phyloP scores from a whole-genome alignment of 352 stramenopile genomes.

The Phytophthora melonis region DNA sequence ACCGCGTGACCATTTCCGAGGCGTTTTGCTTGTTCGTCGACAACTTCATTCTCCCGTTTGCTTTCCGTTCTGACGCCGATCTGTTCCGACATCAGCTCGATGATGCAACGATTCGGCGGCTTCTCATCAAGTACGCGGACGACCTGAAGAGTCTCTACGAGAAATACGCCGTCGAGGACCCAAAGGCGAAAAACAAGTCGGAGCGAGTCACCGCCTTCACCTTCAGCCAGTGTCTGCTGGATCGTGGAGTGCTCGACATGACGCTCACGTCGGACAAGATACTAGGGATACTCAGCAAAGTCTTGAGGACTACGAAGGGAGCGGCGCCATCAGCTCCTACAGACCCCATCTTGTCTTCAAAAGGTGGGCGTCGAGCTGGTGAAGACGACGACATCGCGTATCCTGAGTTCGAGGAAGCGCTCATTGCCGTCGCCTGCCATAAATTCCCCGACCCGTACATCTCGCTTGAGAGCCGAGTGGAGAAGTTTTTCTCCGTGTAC shows the following conservation, averaged over 20 bases:
- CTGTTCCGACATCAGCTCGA: constrained; percentile 82
- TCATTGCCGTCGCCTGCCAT: constrained; percentile 76
- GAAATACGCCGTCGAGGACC: constrained; percentile 60
- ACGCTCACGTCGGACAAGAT: constrained; percentile 72
- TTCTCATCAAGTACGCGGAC: constrained; percentile 72
- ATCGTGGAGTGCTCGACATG: constrained; percentile 69
- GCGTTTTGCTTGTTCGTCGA: constrained; percentile 80
- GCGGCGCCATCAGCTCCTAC: background rate
- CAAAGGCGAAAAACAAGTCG: constrained; percentile 47
- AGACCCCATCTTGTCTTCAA: background rate
- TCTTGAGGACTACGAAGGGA: constrained; percentile 38
- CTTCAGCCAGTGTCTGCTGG: constrained; percentile 70
- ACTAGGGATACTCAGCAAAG: constrained; percentile 62
- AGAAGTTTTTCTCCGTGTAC: constrained; percentile 83
- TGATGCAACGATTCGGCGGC: constrained; percentile 63
- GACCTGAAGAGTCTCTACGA: constrained; percentile 68
- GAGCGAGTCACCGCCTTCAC: constrained; percentile 67
- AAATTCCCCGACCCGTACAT: constrained; percentile 83
- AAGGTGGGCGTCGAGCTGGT: constrained; percentile 14
- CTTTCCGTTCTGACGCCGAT: constrained; percentile 77
- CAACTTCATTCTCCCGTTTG: constrained; percentile 79
- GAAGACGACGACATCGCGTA: constrained; percentile 71
- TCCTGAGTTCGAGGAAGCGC: constrained; percentile 73
- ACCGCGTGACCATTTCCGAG: constrained; percentile 76
- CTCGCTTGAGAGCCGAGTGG: constrained; percentile 79